Evolutionary conservation across 345 rosid species (phyloP), one percentile per base, ranked within the genome.

Genomic region (Aquilaria yunnanensis): DNA sequence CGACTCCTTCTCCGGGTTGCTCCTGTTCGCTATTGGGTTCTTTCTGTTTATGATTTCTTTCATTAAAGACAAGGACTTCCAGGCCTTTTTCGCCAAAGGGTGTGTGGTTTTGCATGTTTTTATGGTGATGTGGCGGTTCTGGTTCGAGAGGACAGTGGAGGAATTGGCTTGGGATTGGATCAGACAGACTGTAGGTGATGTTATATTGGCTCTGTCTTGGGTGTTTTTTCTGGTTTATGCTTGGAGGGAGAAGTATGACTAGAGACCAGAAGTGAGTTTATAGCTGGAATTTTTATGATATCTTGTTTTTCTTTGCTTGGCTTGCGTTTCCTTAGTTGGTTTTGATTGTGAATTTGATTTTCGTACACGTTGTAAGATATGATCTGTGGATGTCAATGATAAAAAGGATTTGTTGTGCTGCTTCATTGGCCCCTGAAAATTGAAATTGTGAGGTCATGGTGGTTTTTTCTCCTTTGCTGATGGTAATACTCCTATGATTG

Each of bases 171-270:
- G 57, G 64, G 96, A 87, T 47, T 88, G 85, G 75, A 70, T 77
- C 2, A 88, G 82, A 64, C 89, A 81, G 74, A 89, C 82, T 12
- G 80, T 82, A 61, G 96, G 96, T 2, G 92, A 87, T 66, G 69
- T 88, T 33, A 78, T 80, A 16, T 69, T 95, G 60, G 93, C 85
- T 29, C 71, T 83, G 13, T 95, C 97, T 13, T 88, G 97, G 97
- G 72, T 87, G 51, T 81, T 88, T 72, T 89, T 85, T 55, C 85
- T 91, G 56, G 94, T 87, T 56, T 90, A 75, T 72, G 80, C 93
- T 34, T 87, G 99, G 96, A 85, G 93, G 61, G 99, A 91, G 72
- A 91, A 84, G 82, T 91, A 94, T 68, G 97, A 91, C 80, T 90
- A 76, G 69, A 65, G 68, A 37, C 5, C 8, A 37, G 8, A 37